phyloP scores from a whole-genome alignment of 148 eudicot genomes.

The Chenopodium berlandieri region DNA sequence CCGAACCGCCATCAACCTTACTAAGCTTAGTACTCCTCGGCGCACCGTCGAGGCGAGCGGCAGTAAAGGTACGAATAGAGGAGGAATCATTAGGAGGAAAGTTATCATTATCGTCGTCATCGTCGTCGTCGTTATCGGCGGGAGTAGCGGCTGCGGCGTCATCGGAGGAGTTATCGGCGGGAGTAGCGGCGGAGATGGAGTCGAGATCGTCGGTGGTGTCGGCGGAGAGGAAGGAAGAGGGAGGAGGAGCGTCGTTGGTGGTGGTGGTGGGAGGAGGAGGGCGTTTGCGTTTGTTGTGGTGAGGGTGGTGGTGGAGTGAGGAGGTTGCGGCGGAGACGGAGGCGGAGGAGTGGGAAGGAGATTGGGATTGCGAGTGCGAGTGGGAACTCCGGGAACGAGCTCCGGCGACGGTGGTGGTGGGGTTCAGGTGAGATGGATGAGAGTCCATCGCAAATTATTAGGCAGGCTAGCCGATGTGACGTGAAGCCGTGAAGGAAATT shows the following conservation, averaged over 20 bases:
- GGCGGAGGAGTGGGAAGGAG: slow-evolving; percentile 87
- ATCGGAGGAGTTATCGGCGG: slow-evolving; percentile 59
- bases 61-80: slow-evolving; percentile 73
- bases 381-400: slow-evolving; percentile 78
- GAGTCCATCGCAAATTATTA: slow-evolving; percentile 38
- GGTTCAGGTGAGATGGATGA: slow-evolving; percentile 51
- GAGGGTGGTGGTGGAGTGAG: slow-evolving; percentile 26
- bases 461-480: neutral
- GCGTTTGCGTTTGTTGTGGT: slow-evolving; percentile 67
- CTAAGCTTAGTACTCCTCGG: slow-evolving; percentile 59
- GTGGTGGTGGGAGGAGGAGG: slow-evolving; percentile 37
- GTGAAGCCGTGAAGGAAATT: too few species aligned
- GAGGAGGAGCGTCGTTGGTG: slow-evolving; percentile 27
- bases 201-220: slow-evolving; percentile 83
- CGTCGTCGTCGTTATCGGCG: slow-evolving; percentile 23
- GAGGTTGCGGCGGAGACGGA: slow-evolving; percentile 85
- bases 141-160: slow-evolving; percentile 31
- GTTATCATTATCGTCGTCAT: slow-evolving; percentile 69
- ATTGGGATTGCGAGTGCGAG: slow-evolving; percentile 74
- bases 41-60: slow-evolving; percentile 60
- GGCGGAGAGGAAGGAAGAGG: slow-evolving; percentile 55
- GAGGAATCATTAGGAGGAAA: slow-evolving; percentile 39
- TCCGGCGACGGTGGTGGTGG: slow-evolving; percentile 31
- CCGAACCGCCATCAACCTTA: slow-evolving; percentile 38
- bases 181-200: slow-evolving; percentile 60